Evolutionary conservation across 163 green algal genomes (phyloP).

Genomic region (Coccomyxa subellipsoidea): DNA sequence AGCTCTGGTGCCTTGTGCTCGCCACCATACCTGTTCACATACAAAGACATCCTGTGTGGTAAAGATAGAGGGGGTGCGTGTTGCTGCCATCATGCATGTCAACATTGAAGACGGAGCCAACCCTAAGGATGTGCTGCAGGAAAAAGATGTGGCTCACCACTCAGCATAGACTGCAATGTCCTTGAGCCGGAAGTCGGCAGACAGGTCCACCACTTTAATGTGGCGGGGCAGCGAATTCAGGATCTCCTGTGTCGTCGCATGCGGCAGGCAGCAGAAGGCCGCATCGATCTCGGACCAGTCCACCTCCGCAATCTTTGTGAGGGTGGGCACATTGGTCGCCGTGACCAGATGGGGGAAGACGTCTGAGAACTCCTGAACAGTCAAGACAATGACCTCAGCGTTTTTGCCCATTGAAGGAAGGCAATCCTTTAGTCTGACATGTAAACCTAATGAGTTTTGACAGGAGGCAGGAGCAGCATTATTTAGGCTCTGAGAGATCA

Average conservation of each 20-base stretch:
- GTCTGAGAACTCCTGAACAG: conserved; percentile 70
- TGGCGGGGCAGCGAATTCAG: conserved; percentile 74
- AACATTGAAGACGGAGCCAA: too few relatives aligned
- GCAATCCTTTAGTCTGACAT: too few relatives aligned
- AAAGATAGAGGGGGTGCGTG: too few relatives aligned
- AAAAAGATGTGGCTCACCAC: too few relatives aligned
- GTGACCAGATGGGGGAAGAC: conserved; percentile 91
- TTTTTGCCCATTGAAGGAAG: too few relatives aligned
- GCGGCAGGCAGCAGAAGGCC: conserved; percentile 96
- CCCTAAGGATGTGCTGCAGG: too few relatives aligned
- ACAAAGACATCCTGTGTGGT: neutral
- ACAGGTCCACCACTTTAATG: conserved; percentile 95
- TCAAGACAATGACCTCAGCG: too few relatives aligned
- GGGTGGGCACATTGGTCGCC: conserved; percentile 61
- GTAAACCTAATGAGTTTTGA: neutral
- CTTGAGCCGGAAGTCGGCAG: conserved; percentile 90
- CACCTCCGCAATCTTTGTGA: conserved; percentile 92
- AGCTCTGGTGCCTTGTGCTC: conserved; percentile 88
- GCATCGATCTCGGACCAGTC: conserved; percentile 86
- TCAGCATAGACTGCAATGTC: conserved; percentile 83
- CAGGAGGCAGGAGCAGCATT: neutral
- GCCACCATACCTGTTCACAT: conserved; percentile 77
- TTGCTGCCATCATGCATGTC: too few relatives aligned
- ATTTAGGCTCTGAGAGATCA: conserved; percentile 16
- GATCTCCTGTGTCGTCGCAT: conserved; percentile 91